Conservation (phyloP, 2,329 filamentous ascomycete genomes). For the Talaromyces sp. region DNA sequence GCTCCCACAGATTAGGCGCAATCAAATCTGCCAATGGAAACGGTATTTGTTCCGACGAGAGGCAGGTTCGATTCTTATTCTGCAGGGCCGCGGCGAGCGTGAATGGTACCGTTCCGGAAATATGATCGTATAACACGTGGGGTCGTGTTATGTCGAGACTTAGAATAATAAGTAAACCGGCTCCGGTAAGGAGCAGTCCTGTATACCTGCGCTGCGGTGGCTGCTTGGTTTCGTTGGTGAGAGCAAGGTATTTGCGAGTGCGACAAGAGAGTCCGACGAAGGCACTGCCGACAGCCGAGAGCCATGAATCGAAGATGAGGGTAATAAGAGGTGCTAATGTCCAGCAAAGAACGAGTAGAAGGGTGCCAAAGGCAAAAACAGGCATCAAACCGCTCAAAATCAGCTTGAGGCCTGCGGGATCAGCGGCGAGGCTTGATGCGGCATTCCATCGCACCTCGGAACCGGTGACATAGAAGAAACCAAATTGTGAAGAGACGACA, state of each 20-base stretch:
- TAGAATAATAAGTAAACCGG: not conserved
- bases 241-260: constrained; percentile 19
- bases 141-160: constrained; percentile 26
- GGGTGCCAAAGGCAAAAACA: constrained; percentile 23
- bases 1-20: constrained; percentile 28
- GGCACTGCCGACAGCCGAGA: constrained; percentile 23
- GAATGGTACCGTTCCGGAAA: constrained; percentile 31
- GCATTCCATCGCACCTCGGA: constrained; percentile 33
- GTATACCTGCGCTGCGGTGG: not conserved
- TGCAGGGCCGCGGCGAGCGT: constrained; percentile 25
- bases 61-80: not conserved
- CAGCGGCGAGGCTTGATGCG: constrained; percentile 28
- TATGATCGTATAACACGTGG: constrained; percentile 29
- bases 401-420: constrained; percentile 29
- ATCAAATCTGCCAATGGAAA: constrained; percentile 29
- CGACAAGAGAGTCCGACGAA: constrained; percentile 17
- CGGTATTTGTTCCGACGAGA: constrained; percentile 16
- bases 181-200: not conserved
- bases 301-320: constrained; percentile 23
- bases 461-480: constrained; percentile 33
- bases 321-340: constrained; percentile 22
- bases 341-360: constrained; percentile 25
- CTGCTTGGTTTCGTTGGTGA: constrained; percentile 13
- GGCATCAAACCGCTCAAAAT: constrained; percentile 31
- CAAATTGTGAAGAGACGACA: constrained; percentile 28